Evolutionary conservation across 73 alveolate species (phyloP).

Genomic region (Tetrahymena thermophila): DNA sequence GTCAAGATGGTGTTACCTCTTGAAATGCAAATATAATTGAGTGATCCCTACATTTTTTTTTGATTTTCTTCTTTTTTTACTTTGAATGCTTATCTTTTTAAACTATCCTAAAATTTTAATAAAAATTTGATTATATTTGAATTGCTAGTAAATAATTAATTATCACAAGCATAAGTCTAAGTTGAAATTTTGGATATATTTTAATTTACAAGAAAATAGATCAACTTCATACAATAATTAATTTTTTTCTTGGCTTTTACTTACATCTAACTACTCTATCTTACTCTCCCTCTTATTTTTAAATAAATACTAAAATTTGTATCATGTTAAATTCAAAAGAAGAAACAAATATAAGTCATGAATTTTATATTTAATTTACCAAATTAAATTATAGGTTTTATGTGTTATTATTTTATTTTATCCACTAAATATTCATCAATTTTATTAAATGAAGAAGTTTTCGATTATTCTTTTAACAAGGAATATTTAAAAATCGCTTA

Average conservation of each 20-base stretch:
- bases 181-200: background rate
- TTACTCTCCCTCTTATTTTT: background rate
- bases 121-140: background rate
- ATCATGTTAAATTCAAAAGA: background rate
- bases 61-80: background rate
- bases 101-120: background rate
- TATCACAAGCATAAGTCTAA: background rate
- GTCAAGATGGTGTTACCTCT: background rate
- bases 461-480: too few species aligned
- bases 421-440: too few species aligned
- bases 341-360: background rate
- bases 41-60: background rate
- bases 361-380: background rate
- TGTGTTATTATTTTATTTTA: too few species aligned
- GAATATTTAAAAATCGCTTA: too few species aligned
- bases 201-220: background rate
- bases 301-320: too few species aligned
- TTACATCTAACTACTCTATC: background rate
- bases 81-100: background rate
- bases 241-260: background rate
- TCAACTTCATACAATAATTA: background rate
- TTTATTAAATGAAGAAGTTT: too few species aligned
- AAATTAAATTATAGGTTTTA: too few species aligned
- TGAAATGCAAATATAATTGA: background rate
- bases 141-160: background rate